Conservation (phyloP, 352 stramenopile genomes). For the Elongisporangium undulatum region DNA sequence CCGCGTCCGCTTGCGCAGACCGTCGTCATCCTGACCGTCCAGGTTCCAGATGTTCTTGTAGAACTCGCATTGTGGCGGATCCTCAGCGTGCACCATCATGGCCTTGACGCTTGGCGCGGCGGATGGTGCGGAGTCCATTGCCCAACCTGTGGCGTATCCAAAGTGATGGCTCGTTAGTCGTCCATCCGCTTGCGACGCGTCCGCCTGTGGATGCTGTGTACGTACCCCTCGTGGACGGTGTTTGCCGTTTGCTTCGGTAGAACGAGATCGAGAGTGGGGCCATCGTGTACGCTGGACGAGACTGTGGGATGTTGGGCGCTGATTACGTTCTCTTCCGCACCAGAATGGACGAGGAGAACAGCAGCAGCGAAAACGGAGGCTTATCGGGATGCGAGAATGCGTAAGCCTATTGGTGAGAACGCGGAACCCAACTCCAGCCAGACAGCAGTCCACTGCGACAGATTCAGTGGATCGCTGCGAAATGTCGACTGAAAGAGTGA, state of each 20-base stretch:
- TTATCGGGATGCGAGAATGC: background rate
- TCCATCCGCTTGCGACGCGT: conserved; percentile 5
- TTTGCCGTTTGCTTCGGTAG: conserved; percentile 17
- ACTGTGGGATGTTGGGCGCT: background rate
- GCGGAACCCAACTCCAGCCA: background rate
- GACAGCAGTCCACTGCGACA: background rate
- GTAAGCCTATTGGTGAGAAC: background rate
- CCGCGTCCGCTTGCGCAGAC: conserved; percentile 12
- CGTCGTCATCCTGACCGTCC: conserved; percentile 23
- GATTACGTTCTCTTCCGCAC: background rate
- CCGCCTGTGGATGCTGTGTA: conserved; percentile 13
- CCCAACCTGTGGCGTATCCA: background rate
- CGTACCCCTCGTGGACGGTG: background rate
- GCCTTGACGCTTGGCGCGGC: conserved; percentile 6
- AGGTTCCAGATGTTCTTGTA: conserved; percentile 57
- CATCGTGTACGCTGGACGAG: background rate
- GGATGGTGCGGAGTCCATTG: background rate
- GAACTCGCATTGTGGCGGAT: conserved; percentile 41
- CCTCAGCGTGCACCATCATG: conserved; percentile 26
- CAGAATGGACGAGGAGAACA: background rate
- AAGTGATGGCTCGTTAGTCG: conserved; percentile 24
- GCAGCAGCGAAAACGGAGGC: background rate
- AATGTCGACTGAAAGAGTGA: background rate
- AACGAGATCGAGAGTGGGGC: conserved; percentile 40
- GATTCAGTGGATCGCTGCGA: background rate